Evolutionary conservation across 306 rosid genomes (phyloP).

Genomic region (Styphnolobium japonicum): DNA sequence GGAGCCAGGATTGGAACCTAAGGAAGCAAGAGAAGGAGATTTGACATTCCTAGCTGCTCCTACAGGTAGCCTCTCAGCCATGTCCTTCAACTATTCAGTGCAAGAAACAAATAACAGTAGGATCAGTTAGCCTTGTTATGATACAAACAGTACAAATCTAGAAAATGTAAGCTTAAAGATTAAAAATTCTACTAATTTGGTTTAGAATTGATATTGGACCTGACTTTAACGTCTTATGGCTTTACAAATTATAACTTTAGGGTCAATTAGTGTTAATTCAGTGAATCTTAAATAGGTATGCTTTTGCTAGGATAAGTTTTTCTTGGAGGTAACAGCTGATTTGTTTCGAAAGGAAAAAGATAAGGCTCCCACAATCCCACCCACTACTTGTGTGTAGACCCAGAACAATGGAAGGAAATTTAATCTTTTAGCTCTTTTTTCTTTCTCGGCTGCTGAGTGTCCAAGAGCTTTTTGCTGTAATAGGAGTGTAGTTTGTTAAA

Average conservation of each 20-base stretch:
- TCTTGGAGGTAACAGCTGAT: not conserved
- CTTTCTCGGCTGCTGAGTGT: not conserved
- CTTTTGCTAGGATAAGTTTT: not conserved
- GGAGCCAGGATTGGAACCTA: constrained; percentile 59
- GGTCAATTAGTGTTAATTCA: not conserved
- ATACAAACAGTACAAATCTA: constrained; percentile 14
- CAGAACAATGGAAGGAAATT: not conserved
- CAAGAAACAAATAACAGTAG: constrained; percentile 10
- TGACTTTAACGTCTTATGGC: not conserved
- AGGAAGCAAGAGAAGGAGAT: constrained; percentile 70
- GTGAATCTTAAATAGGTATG: not conserved
- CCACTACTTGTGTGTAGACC: not conserved
- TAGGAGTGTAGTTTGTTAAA: constrained; percentile 9
- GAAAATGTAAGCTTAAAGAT: constrained; percentile 1
- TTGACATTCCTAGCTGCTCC: constrained; percentile 77
- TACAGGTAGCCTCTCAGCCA: constrained; percentile 98
- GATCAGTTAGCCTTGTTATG: constrained; percentile 18
- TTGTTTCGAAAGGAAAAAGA: not conserved
- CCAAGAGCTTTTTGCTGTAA: constrained; percentile 10
- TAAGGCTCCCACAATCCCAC: not conserved
- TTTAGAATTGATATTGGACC: constrained; percentile 2
- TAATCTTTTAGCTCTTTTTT: not conserved
- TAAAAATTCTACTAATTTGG: not conserved
- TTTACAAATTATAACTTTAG: not conserved
- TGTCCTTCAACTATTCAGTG: constrained; percentile 75